A percentile compares a stretch with the other conserved stretches of the same genome.
These are phyloP conservation scores for Astrocystis sublimbata DNA, from an alignment of 495 filamentous ascomycete species.

Conservation along the genomic window DNA sequence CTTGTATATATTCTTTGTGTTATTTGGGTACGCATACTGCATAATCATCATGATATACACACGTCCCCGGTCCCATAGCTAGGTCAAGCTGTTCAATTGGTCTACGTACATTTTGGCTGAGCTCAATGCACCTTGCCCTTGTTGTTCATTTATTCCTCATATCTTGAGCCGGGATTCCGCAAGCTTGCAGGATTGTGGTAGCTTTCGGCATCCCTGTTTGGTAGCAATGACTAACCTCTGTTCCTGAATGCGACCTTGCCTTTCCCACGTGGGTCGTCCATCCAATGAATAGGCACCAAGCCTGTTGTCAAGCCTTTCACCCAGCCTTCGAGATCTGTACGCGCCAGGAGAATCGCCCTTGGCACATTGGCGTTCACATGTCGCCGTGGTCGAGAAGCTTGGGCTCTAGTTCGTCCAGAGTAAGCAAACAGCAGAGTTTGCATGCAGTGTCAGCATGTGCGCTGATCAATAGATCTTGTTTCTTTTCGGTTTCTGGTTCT, in stretches of 20 bases:
- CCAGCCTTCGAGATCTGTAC: neutral
- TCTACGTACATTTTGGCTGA: neutral
- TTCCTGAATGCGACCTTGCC: neutral
- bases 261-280: neutral
- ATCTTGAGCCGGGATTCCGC: neutral
- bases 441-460: neutral
- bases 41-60: no score
- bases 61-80: slow-evolving; percentile 1
- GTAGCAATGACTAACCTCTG: neutral
- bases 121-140: neutral
- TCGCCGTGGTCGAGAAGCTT: neutral
- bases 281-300: neutral
- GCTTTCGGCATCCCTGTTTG: neutral
- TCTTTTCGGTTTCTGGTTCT: no score
- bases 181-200: neutral
- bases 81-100: neutral
- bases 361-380: neutral
- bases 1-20: slow-evolving; percentile 18
- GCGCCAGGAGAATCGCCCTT: neutral
- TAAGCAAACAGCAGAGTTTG: neutral
- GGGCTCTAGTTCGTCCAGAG: neutral
- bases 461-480: no score
- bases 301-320: no score
- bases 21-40: slow-evolving; percentile 4
- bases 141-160: no score